Base-by-base conservation (phyloP, 2,329 filamentous ascomycete genomes). In the Peltaster fructicola region DNA sequence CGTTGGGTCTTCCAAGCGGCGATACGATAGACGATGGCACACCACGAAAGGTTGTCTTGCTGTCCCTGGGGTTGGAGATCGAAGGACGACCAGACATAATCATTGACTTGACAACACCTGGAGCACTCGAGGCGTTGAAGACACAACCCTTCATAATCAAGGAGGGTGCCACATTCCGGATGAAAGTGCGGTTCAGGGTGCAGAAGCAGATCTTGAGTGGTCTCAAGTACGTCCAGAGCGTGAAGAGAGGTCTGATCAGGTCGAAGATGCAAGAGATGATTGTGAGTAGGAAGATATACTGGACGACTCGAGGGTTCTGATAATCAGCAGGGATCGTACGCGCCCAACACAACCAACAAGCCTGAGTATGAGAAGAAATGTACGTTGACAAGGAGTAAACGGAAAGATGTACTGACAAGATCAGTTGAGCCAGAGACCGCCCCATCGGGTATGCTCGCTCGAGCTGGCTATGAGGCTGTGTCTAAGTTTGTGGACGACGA, bases 191-290 rank as follows among this genome's bases (percentile, higher is more conserved):
- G 34, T 98, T 95, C 66, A 77, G 84, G 59, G 88, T 98, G 22
- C 82, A 98, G 63, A 82, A 93, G 52, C 78, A 95, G 56, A 85
- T 98, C 38, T 68, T 95, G 27, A 88, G 79, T 42, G 88, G 88
- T 22, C 59, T 98, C 48, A 90, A 93, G 60, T 98, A 95, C 53
- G 68, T 98, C 30, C 88, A 98, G 59, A 68, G 82, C 19, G 78
- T 93, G 34, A 91, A 88, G 66, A 67, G 84, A 42, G 82, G 82
- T 63, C 78, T 79, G 27, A 65, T 95, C 50, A 70, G 69, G 33
- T 79, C 76, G 61, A 98, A 93, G 68, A 77, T 88, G 46, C 78
- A 90, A 43, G 85, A 95, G 61, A 98, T 98, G 88, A 77, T 98
- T 66, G 82, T 88, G 55, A 47, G 74, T 63, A 14, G 11, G 11